Conservation (phyloP, 306 rosid species). For the Glycine soja region DNA sequence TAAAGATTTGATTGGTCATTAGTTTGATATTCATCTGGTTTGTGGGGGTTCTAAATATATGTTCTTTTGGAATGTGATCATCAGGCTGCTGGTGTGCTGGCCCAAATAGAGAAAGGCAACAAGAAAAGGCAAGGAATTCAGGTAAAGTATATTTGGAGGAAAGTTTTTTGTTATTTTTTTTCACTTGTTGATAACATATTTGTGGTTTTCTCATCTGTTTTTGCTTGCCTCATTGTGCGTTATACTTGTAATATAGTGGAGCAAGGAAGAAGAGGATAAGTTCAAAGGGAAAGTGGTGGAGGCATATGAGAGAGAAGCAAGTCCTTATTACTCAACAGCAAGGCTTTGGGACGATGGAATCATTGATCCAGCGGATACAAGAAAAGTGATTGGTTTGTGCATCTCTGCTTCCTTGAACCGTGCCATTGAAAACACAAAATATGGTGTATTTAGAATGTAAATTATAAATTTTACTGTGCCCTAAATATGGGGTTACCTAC, state of each 20-base stretch:
- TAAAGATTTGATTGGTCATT: conserved; percentile 21
- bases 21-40: conserved; percentile 28
- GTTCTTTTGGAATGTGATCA: conserved; percentile 33
- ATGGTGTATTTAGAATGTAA: conserved; percentile 94
- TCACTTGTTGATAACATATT: background rate
- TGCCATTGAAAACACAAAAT: conserved; percentile 72
- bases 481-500: background rate
- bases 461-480: conserved; percentile 24
- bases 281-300: conserved; percentile 80
- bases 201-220: conserved; percentile 35
- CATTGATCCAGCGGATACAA: conserved; percentile 95
- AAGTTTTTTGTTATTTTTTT: background rate
- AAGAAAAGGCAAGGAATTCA: conserved; percentile 92
- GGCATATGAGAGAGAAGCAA: conserved; percentile 87
- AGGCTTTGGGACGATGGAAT: conserved; percentile 97
- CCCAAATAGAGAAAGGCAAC: conserved; percentile 86
- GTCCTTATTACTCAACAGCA: conserved; percentile 90
- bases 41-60: conserved; percentile 27
- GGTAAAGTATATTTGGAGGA: conserved; percentile 53
- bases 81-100: conserved; percentile 95
- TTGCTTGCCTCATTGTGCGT: background rate
- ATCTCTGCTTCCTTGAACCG: conserved; percentile 83
- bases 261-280: conserved; percentile 85
- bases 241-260: conserved; percentile 65
- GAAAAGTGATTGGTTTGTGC: conserved; percentile 78